Evolutionary conservation across 305 asterid genomes (phyloP).

Genomic region (Fraxinus albicans): DNA sequence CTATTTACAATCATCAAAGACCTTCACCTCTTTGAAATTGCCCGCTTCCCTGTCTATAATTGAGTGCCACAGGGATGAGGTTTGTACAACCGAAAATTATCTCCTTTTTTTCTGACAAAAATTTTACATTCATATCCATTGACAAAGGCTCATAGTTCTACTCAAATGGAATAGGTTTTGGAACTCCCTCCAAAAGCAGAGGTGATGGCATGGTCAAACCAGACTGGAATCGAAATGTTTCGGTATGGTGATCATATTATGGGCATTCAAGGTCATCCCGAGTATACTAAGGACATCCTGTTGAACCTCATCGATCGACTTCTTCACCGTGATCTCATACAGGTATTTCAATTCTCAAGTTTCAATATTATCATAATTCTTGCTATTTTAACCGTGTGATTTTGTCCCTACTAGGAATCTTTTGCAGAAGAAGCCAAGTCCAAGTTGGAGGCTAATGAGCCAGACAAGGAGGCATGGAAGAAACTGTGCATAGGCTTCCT

Average conservation of each 20-base stretch:
- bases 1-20: slow-evolving; percentile 43
- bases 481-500: slow-evolving; percentile 68
- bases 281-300: slow-evolving; percentile 74
- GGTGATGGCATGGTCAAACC: slow-evolving; percentile 63
- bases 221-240: slow-evolving; percentile 74
- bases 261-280: slow-evolving; percentile 92
- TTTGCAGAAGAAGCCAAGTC: slow-evolving; percentile 49
- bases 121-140: too few relatives aligned
- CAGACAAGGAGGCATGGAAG: slow-evolving; percentile 65
- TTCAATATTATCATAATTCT: too few relatives aligned
- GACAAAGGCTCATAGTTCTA: background rate
- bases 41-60: slow-evolving; percentile 57
- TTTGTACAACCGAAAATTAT: slow-evolving; percentile 10
- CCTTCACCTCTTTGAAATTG: slow-evolving; percentile 44
- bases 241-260: slow-evolving; percentile 60
- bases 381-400: too few relatives aligned
- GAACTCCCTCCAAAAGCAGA: slow-evolving; percentile 73
- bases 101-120: background rate
- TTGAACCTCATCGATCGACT: slow-evolving; percentile 63
- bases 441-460: slow-evolving; percentile 43
- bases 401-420: slow-evolving; percentile 35
- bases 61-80: slow-evolving; percentile 86
- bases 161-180: slow-evolving; percentile 34
- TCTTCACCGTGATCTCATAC: slow-evolving; percentile 33
- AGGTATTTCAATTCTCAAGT: slow-evolving; percentile 25